Conservation (phyloP, 352 stramenopile genomes). For the Globisporangium camurandrum region DNA sequence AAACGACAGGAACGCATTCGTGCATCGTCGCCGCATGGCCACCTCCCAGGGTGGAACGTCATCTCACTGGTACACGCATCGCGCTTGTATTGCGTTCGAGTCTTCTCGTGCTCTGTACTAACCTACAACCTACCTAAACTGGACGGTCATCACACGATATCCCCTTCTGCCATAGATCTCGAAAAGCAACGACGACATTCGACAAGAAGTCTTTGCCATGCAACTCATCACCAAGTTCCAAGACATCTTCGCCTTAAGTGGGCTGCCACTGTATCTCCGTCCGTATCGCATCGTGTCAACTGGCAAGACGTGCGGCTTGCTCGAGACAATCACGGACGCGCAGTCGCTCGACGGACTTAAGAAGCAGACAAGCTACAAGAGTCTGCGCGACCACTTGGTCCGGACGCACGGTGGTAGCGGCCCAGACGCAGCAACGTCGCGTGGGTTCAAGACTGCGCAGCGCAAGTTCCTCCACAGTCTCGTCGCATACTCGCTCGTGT, state of each 20-base stretch:
- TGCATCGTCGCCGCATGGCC: constrained; percentile 75
- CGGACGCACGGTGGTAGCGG: constrained; percentile 77
- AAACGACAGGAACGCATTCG: constrained; percentile 69
- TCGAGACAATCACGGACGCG: constrained; percentile 93
- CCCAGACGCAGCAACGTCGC: constrained; percentile 31
- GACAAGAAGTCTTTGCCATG: constrained; percentile 95
- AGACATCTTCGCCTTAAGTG: constrained; percentile 88
- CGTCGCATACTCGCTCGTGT: constrained; percentile 63
- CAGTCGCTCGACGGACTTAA: constrained; percentile 95
- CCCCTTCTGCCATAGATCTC: constrained; percentile 88
- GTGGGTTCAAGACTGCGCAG: constrained; percentile 39
- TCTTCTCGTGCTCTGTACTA: too few relatives aligned
- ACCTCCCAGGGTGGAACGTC: constrained; percentile 89
- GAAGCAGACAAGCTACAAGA: constrained; percentile 80
- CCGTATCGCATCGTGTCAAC: constrained; percentile 94
- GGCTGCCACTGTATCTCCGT: constrained; percentile 90
- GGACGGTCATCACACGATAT: too few relatives aligned
- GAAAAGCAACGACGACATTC: constrained; percentile 95
- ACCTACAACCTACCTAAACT: too few relatives aligned
- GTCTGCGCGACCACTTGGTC: constrained; percentile 89
- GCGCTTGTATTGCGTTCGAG: not conserved
- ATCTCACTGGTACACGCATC: constrained; percentile 60
- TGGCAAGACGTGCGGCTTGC: constrained; percentile 84
- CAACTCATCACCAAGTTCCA: constrained; percentile 93
- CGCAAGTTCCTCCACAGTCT: constrained; percentile 62